A percentile compares a stretch with the other conserved stretches of the same genome.
These are phyloP conservation scores for Withania somnifera DNA, from an alignment of 305 asterid species.

Conservation along the genomic window DNA sequence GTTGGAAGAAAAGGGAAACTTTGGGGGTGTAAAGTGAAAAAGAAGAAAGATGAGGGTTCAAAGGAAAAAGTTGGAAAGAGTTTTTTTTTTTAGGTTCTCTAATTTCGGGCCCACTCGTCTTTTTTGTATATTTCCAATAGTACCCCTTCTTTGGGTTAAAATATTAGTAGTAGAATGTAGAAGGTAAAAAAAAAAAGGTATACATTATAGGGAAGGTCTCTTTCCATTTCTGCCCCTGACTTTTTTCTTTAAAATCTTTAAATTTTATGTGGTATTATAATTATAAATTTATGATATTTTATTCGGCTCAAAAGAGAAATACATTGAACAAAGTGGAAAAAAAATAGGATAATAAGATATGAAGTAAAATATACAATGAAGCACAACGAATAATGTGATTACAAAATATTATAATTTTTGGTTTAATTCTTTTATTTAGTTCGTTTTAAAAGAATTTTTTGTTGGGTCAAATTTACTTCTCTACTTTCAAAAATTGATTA, in stretches of 20 bases:
- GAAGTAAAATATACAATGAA: too few relatives aligned
- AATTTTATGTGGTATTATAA: background rate
- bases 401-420: too few relatives aligned
- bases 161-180: background rate
- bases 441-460: too few relatives aligned
- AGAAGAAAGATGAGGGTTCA: background rate
- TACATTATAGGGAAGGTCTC: background rate
- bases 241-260: background rate
- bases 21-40: conserved; percentile 13
- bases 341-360: too few relatives aligned
- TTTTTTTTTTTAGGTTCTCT: conserved; percentile 18
- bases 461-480: too few relatives aligned
- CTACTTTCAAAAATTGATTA: too few relatives aligned
- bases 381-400: too few relatives aligned
- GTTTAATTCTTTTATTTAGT: too few relatives aligned
- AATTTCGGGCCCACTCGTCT: conserved; percentile 31
- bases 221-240: background rate
- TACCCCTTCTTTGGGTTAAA: conserved; percentile 14
- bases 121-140: conserved; percentile 18
- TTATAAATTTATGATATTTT: background rate
- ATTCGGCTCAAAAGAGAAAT: background rate
- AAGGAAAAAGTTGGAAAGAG: conserved; percentile 9
- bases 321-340: too few relatives aligned
- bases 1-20: background rate
- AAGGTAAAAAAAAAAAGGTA: background rate